phyloP scores from a whole-genome alignment of 768 basidiomycete species.

The Calocybe indica region DNA sequence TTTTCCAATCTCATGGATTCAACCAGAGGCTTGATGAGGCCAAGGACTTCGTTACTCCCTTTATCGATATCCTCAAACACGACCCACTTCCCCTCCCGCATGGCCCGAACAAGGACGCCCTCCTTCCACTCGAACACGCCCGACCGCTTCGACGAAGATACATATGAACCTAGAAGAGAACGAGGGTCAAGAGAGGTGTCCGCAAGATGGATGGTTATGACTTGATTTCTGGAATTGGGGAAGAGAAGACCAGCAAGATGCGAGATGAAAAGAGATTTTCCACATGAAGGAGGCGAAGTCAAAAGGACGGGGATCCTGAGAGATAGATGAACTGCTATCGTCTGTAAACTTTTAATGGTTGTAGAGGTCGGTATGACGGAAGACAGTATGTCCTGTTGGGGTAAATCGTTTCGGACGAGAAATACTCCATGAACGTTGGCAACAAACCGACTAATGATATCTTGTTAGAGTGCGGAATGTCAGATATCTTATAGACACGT shows the following conservation, averaged over 20 bases:
- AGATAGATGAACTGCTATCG: conserved; percentile 59
- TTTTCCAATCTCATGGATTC: conserved; percentile 67
- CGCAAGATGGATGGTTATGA: conserved; percentile 85
- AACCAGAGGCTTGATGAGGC: conserved; percentile 76
- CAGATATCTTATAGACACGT: conserved; percentile 5
- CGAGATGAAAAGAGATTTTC: conserved; percentile 76
- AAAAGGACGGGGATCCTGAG: conserved; percentile 74
- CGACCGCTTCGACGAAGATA: conserved; percentile 76
- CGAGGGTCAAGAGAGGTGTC: conserved; percentile 95
- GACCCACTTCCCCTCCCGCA: conserved; percentile 89
- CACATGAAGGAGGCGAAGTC: conserved; percentile 81
- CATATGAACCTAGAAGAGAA: conserved; percentile 86
- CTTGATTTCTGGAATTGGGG: conserved; percentile 55
- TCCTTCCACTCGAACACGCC: conserved; percentile 97
- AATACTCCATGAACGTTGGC: conserved; percentile 63
- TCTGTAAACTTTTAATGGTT: conserved; percentile 48
- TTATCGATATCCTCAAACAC: conserved; percentile 91
- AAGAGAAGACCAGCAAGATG: conserved; percentile 68
- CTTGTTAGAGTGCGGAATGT: not conserved
- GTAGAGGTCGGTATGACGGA: conserved; percentile 61
- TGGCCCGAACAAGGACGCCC: conserved; percentile 84
- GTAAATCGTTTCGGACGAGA: conserved; percentile 43
- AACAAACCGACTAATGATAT: conserved; percentile 43
- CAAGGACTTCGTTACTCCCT: conserved; percentile 85
- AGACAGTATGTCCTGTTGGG: conserved; percentile 15